phyloP scores from a whole-genome alignment of 1,284 basidiomycete species.

The Ganoderma meredithae region DNA sequence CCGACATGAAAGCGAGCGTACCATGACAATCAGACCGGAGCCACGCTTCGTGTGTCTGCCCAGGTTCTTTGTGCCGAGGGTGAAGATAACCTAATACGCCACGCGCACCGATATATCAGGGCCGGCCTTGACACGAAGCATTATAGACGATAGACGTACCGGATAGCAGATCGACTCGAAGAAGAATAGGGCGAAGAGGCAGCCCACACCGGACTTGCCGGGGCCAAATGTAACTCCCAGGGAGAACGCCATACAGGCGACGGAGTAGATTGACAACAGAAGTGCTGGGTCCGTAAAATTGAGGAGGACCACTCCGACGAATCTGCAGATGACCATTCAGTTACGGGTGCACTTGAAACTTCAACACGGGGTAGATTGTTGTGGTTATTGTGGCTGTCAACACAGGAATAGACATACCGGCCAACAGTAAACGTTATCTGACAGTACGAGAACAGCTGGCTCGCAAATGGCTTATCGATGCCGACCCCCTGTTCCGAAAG shows the following conservation, averaged over 20 bases:
- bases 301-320: constrained; percentile 69
- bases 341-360: not conserved
- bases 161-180: constrained; percentile 81
- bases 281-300: constrained; percentile 72
- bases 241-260: constrained; percentile 60
- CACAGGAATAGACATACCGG: constrained; percentile 48
- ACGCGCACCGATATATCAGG: not conserved
- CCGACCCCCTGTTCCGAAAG: constrained; percentile 68
- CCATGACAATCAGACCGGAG: constrained; percentile 75
- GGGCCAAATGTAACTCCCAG: constrained; percentile 60
- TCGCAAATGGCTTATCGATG: constrained; percentile 59
- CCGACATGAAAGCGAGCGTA: constrained; percentile 25
- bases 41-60: constrained; percentile 76
- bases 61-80: constrained; percentile 73
- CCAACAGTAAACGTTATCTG: constrained; percentile 78
- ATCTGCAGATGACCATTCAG: constrained; percentile 44
- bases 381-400: too few relatives aligned
- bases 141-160: constrained; percentile 42
- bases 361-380: constrained; percentile 8
- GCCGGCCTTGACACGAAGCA: constrained; percentile 6
- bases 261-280: constrained; percentile 62
- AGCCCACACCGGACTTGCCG: constrained; percentile 65
- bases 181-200: constrained; percentile 77
- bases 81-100: constrained; percentile 64
- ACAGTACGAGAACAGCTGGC: constrained; percentile 74